Percentiles rank a stretch among this genome's conserved stretches.
Conservation (phyloP, 2,329 filamentous ascomycete species). For the Metarhizium guizhouense region DNA sequence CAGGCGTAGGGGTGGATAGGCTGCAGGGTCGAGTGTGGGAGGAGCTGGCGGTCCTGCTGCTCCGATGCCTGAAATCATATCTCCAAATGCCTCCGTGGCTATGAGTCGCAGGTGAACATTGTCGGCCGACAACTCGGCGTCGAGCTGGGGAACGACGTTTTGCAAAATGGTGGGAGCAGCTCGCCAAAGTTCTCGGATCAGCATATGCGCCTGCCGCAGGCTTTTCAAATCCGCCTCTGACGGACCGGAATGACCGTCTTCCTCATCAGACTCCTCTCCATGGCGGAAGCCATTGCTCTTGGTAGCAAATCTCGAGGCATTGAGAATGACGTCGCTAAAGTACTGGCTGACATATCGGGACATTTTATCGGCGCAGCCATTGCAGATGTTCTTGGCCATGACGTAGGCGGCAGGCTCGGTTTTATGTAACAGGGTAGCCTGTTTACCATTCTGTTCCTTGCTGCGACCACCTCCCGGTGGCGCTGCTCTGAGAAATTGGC, state of each 20-base stretch:
- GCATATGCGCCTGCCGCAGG: slow-evolving; percentile 76
- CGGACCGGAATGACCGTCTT: slow-evolving; percentile 50
- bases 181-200: slow-evolving; percentile 89
- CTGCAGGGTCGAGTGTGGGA: slow-evolving; percentile 65
- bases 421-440: slow-evolving; percentile 76
- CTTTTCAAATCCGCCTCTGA: slow-evolving; percentile 81
- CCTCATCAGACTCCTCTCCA: slow-evolving; percentile 55
- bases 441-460: slow-evolving; percentile 61
- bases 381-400: slow-evolving; percentile 93
- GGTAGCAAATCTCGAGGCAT: slow-evolving; percentile 57
- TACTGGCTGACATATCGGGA: slow-evolving; percentile 89
- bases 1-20: slow-evolving; percentile 70
- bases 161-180: slow-evolving; percentile 80
- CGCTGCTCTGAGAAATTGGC: slow-evolving; percentile 86
- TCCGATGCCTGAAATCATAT: slow-evolving; percentile 89
- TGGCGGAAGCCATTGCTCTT: slow-evolving; percentile 49
- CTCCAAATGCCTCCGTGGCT: slow-evolving; percentile 88
- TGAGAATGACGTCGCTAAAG: slow-evolving; percentile 92
- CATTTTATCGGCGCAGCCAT: slow-evolving; percentile 86
- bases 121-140: slow-evolving; percentile 85
- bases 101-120: slow-evolving; percentile 78
- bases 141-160: slow-evolving; percentile 89
- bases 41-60: slow-evolving; percentile 75
- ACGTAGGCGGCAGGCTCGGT: slow-evolving; percentile 88
- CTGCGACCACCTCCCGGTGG: slow-evolving; percentile 55